A percentile compares a stretch with the other conserved stretches of the same genome.
Evolutionary conservation across 2,329 filamentous ascomycete species (phyloP).

Genomic region (Remersonia thermophila): DNA sequence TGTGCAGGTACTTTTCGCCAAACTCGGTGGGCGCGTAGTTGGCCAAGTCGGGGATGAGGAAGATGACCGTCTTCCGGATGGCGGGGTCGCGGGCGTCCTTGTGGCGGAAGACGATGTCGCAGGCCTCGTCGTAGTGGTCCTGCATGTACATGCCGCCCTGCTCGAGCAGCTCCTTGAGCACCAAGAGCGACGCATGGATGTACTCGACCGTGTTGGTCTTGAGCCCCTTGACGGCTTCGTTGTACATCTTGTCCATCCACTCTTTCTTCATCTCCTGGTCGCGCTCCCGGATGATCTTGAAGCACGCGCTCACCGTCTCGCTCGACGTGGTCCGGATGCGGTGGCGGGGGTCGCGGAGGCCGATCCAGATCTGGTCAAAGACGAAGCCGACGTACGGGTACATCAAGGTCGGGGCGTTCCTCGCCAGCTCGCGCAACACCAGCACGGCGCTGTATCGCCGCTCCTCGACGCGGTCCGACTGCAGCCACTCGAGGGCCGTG

Average conservation of each 20-base stretch:
- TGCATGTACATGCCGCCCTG: conserved; percentile 99
- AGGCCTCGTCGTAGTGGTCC: conserved; percentile 79
- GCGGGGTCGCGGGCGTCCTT: conserved; percentile 85
- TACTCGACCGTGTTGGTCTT: conserved; percentile 71
- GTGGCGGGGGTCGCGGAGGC: conserved; percentile 76
- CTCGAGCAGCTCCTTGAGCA: conserved; percentile 81
- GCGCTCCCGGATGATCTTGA: conserved; percentile 87
- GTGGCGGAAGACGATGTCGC: conserved; percentile 82
- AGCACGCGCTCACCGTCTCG: conserved; percentile 87
- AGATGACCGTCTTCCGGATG: conserved; percentile 79
- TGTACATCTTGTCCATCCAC: conserved; percentile 86
- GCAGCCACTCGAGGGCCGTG: conserved; percentile 90
- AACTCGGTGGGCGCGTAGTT: conserved; percentile 89
- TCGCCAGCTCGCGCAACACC: conserved; percentile 77
- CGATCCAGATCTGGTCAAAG: conserved; percentile 93
- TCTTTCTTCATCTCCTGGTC: conserved; percentile 76
- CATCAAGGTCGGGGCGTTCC: conserved; percentile 87
- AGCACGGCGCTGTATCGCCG: conserved; percentile 87
- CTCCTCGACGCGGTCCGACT: conserved; percentile 88
- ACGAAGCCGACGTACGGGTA: conserved; percentile 93
- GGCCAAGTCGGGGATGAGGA: conserved; percentile 83
- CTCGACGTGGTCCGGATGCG: conserved; percentile 86
- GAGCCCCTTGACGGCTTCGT: conserved; percentile 70
- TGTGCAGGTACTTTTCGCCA: conserved; percentile 73
- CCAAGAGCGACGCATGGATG: conserved; percentile 86